Evolutionary conservation across 2,329 filamentous ascomycete species (phyloP), one percentile per base, ranked within the genome.

Genomic region (Fusarium luffae): DNA sequence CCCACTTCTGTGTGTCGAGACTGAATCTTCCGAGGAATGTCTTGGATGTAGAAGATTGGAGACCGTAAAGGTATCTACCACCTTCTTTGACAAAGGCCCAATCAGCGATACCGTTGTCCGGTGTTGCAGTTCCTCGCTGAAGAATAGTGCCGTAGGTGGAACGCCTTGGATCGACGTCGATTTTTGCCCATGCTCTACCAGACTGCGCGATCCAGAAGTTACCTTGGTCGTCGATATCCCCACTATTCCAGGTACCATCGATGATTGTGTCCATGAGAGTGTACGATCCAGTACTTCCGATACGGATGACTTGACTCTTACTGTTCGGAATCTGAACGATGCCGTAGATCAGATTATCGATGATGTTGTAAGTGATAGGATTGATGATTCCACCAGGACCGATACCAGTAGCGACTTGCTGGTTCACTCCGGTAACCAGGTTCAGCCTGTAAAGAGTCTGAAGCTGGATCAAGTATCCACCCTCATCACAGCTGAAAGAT

Each of bases 401-500:
- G 0, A 64, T 48, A 8, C 43, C 48, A 4, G 27, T 57, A 4
- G 43, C 61, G 2, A 64, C 59, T 3, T 46, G 40, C 4, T n/a
- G 5, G 6, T 64, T 64, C 2, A 50, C 25, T 16, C 61, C 61
- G 2, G 50, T 59, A 4, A 59, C 44, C 1, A 64, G 11, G 3
- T 64, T 64, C 2, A 64, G 25, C 18, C 61, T 25, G 12, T 64
- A 64, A 0, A 64, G 59, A 14, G 59, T 64, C 11, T 47, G 48
- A 6, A 41, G 10, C 27, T 64, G 61, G 8, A 64, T 64, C 59
- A 64, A n/a, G 30, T 64, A 64, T 11, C 61, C 61, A 18, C 61
- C 61, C 30, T 58, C 61, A 10, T 64, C 61, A 42, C 61, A 64
- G 3, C 30, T 58, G 21, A 64, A 64, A 11, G 61, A 10, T 18